phyloP scores from a whole-genome alignment of 2,329 filamentous ascomycete genomes.

The Fusarium hainanense region DNA sequence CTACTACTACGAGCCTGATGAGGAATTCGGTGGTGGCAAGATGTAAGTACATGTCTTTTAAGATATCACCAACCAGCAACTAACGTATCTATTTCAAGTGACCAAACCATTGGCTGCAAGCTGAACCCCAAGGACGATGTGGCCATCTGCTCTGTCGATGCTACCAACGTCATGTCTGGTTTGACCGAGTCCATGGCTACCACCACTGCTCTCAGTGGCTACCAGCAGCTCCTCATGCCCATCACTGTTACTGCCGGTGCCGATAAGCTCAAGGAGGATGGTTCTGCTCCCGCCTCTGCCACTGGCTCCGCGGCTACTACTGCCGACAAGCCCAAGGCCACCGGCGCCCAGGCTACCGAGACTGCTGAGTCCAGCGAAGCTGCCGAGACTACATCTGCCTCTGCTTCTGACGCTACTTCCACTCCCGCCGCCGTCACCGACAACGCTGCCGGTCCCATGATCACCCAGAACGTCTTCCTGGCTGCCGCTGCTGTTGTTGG shows the following conservation, averaged over 20 bases:
- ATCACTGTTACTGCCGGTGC: slow-evolving; percentile 54
- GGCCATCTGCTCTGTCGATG: slow-evolving; percentile 39
- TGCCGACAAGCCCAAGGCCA: slow-evolving; percentile 31
- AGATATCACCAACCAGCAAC: not conserved
- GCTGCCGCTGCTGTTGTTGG: slow-evolving; percentile 52
- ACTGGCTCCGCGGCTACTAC: slow-evolving; percentile 30
- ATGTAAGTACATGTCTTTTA: slow-evolving; percentile 29
- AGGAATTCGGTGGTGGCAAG: slow-evolving; percentile 17
- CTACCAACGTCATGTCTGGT: slow-evolving; percentile 2
- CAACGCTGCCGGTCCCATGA: slow-evolving; percentile 49
- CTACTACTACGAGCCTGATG: slow-evolving; percentile 10
- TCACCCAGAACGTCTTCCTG: slow-evolving; percentile 51
- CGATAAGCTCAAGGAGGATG: slow-evolving; percentile 49
- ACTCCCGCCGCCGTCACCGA: slow-evolving; percentile 35
- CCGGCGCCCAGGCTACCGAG: slow-evolving; percentile 25
- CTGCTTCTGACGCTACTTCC: slow-evolving; percentile 26
- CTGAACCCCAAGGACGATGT: slow-evolving; percentile 41
- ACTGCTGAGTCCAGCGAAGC: slow-evolving; percentile 16
- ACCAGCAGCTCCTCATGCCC: slow-evolving; percentile 40
- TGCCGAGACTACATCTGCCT: slow-evolving; percentile 10
- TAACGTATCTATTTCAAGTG: slow-evolving; percentile 23
- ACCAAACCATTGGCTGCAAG: slow-evolving; percentile 40
- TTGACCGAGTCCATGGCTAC: slow-evolving; percentile 1
- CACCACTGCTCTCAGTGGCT: slow-evolving; percentile 15
- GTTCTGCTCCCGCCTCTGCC: slow-evolving; percentile 17